These are phyloP conservation scores for Croton setiger DNA, from an alignment of 441 rosid genomes.

Conservation along the genomic window DNA sequence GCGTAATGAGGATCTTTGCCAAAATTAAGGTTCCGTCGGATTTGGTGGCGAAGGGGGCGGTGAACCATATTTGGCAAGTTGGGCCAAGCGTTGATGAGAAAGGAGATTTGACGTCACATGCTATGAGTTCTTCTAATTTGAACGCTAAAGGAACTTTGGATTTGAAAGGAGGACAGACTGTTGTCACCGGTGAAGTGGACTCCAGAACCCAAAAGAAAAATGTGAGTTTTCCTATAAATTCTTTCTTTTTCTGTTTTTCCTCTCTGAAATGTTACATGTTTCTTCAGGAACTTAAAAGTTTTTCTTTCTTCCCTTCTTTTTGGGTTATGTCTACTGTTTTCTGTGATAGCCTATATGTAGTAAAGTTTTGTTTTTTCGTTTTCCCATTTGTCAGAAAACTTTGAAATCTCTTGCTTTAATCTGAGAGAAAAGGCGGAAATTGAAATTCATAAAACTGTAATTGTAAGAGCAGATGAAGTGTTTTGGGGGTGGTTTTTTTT, in stretches of 20 bases:
- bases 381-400: too few relatives aligned
- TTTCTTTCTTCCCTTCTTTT: background rate
- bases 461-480: background rate
- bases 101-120: slow-evolving; percentile 10
- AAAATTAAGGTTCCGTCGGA: slow-evolving; percentile 51
- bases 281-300: background rate
- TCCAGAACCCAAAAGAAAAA: slow-evolving; percentile 28
- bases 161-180: slow-evolving; percentile 26
- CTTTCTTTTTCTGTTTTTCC: background rate
- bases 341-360: too few relatives aligned
- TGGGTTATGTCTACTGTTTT: too few relatives aligned
- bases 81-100: slow-evolving; percentile 27
- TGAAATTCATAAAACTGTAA: background rate
- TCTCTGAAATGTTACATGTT: background rate
- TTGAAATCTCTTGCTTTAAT: background rate
- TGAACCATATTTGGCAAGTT: slow-evolving; percentile 45
- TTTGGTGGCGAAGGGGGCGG: slow-evolving; percentile 32
- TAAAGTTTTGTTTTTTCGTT: too few relatives aligned
- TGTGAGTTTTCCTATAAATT: slow-evolving; percentile 13
- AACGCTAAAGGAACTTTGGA: slow-evolving; percentile 28
- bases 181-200: slow-evolving; percentile 26
- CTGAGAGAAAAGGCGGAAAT: background rate
- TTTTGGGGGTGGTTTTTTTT: background rate
- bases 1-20: slow-evolving; percentile 59
- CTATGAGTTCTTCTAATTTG: slow-evolving; percentile 12